Conservation (phyloP, 2,329 filamentous ascomycete genomes). For the Fusarium albidum region DNA sequence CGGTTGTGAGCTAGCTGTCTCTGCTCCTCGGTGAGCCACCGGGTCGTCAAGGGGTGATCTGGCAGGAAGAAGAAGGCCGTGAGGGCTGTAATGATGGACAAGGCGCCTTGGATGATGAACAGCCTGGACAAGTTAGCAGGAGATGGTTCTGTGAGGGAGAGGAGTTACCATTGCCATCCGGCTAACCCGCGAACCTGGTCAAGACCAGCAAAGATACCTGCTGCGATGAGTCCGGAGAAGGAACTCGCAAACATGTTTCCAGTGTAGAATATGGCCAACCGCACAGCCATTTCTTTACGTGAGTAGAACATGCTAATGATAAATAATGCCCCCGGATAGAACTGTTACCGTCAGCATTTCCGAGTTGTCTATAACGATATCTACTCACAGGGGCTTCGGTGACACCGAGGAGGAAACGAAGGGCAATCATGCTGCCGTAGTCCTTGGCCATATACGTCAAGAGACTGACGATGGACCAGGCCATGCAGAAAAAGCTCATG, state of each 20-base stretch:
- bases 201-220: slow-evolving; percentile 48
- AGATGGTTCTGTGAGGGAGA: not conserved
- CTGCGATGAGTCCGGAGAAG: slow-evolving; percentile 54
- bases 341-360: too few species aligned
- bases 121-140: slow-evolving; percentile 21
- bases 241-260: slow-evolving; percentile 47
- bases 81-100: slow-evolving; percentile 41
- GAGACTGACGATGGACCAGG: slow-evolving; percentile 52
- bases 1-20: slow-evolving; percentile 52
- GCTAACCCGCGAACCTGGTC: slow-evolving; percentile 36
- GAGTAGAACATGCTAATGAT: slow-evolving; percentile 64
- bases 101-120: slow-evolving; percentile 42
- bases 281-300: slow-evolving; percentile 52
- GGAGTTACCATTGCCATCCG: slow-evolving; percentile 43
- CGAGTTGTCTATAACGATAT: too few species aligned
- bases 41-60: slow-evolving; percentile 49
- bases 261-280: slow-evolving; percentile 54
- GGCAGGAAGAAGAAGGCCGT: slow-evolving; percentile 45
- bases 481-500: slow-evolving; percentile 47
- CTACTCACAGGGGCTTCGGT: slow-evolving; percentile 47
- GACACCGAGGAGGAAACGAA: slow-evolving; percentile 51
- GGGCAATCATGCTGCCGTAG: slow-evolving; percentile 52
- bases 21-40: slow-evolving; percentile 46
- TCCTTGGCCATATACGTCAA: slow-evolving; percentile 51
- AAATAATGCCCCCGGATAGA: slow-evolving; percentile 45